Evolutionary conservation across 2,329 filamentous ascomycete genomes (phyloP).

Genomic region (Cordyceps pruinosa): DNA sequence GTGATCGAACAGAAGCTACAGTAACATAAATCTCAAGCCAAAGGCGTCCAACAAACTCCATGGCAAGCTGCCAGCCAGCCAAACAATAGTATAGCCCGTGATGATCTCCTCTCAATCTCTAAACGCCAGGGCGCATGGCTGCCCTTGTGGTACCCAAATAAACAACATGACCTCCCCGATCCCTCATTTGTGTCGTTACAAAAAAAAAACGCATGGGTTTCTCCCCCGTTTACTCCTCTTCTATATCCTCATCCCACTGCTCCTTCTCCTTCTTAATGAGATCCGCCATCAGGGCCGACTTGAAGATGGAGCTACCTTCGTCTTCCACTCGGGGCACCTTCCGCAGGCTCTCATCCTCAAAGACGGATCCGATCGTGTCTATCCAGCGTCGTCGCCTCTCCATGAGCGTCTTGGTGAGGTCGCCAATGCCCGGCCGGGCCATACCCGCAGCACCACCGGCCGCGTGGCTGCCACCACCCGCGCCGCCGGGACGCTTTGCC

Average conservation of each 20-base stretch:
- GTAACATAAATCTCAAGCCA: neutral
- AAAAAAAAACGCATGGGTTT: too few species aligned
- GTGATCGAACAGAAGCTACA: neutral
- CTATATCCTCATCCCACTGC: conserved; percentile 73
- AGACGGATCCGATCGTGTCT: conserved; percentile 82
- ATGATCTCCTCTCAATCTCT: neutral
- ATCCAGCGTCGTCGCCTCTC: conserved; percentile 85
- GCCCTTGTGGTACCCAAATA: neutral
- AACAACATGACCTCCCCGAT: neutral
- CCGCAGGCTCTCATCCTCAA: conserved; percentile 71
- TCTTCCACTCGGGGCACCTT: conserved; percentile 63
- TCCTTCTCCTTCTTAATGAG: conserved; percentile 71
- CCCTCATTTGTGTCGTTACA: neutral
- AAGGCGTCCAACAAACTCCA: neutral
- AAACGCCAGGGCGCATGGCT: neutral
- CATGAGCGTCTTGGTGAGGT: conserved; percentile 87
- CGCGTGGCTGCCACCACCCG: conserved; percentile 62
- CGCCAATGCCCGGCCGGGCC: conserved; percentile 76
- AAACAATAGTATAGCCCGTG: neutral
- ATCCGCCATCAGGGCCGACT: conserved; percentile 62
- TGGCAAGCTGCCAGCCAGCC: neutral
- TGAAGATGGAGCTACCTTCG: conserved; percentile 64
- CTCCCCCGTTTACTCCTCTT: conserved; percentile 45
- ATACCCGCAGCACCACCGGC: conserved; percentile 48
- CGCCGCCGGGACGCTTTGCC: conserved; percentile 70